Evolutionary conservation across 352 stramenopile genomes (phyloP).

Genomic region (Phytophthora colocasiae): DNA sequence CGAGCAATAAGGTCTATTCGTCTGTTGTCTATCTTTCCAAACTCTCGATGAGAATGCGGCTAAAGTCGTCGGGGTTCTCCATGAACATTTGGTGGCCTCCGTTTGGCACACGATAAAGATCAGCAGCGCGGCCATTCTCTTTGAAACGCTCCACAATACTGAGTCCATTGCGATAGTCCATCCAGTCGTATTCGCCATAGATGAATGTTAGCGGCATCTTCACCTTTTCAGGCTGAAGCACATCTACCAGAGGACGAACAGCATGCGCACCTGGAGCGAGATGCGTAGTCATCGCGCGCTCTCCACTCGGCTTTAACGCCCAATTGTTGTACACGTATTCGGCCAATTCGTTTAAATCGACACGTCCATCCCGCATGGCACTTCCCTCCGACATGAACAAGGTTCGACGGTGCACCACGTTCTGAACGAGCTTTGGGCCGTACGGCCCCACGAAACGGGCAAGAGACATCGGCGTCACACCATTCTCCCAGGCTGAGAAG

Average conservation of each 20-base stretch:
- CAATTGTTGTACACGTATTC: conserved; percentile 91
- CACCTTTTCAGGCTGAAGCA: conserved; percentile 59
- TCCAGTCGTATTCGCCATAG: conserved; percentile 87
- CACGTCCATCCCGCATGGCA: conserved; percentile 68
- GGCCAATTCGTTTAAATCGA: conserved; percentile 66
- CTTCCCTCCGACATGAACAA: conserved; percentile 81
- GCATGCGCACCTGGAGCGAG: conserved; percentile 74
- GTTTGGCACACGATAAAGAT: conserved; percentile 69
- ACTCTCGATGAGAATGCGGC: conserved; percentile 60
- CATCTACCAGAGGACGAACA: conserved; percentile 70
- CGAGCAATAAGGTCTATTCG: conserved; percentile 22
- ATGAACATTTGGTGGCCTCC: conserved; percentile 86
- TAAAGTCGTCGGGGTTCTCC: conserved; percentile 82
- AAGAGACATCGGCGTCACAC: conserved; percentile 81
- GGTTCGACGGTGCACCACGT: conserved; percentile 64
- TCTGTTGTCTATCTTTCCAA: conserved; percentile 25
- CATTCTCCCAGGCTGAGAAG: conserved; percentile 67
- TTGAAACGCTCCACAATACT: conserved; percentile 71
- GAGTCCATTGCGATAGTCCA: conserved; percentile 79
- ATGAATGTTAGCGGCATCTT: conserved; percentile 88
- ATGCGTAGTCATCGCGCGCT: conserved; percentile 80
- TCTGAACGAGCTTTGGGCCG: conserved; percentile 76
- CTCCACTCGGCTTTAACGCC: conserved; percentile 78
- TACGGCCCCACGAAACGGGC: conserved; percentile 79
- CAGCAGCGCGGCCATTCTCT: conserved; percentile 34